Base-by-base conservation (phyloP, 2,329 filamentous ascomycete genomes). In the Pseudopyrenochaeta lycopersici region DNA sequence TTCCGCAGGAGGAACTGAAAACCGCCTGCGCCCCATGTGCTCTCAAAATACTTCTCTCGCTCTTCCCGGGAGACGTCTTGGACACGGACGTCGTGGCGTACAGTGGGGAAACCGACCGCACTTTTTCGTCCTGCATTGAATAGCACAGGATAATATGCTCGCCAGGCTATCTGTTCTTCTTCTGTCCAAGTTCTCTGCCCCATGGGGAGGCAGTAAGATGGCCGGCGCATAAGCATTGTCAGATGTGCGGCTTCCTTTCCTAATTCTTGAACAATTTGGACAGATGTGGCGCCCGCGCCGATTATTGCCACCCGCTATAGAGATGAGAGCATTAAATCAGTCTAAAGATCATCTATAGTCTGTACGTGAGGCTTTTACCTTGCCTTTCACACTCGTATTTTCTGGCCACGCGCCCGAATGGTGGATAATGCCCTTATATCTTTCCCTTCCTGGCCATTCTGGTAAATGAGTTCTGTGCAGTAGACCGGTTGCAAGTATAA, bases 1-100 rank as follows among this genome's bases (percentile, higher is more conserved):
- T 70, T 70, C 55, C 49, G 49, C 47, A 60, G 45, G 42, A 69
- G 64, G 48, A 76, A 79, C 10, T 66, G 62, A 51, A 81, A 80
- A 0, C 77, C 79, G 1, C 76, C 76, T 3, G 66, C 47, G 0
- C 67, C 50, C 61, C 78, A 80, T 5, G 53, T 39, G 4, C 49
- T 15, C 10, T 64, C 49, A 29, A 60, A 58, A 23, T 53, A 49
- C 15, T 11, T 29, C 39, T 68, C 66, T 12, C 67, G 56, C 35
- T 68, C 60, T 20, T 54, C 60, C 7, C 53, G 27, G 3, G 56
- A 43, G 12, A 52, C 57, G 29, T 66, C 60, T 31, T 63, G 58
- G 1, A 61, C 47, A 1, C 60, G 35, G n/a, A 42, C 36, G 7
- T 56, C 35, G 4, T 17, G 12, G 1, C 59, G 55, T 7, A 32